A percentile compares a stretch with the other conserved stretches of the same genome.
These are phyloP conservation scores for Arthromyces matolae DNA, from an alignment of 768 basidiomycete species.

Conservation along the genomic window DNA sequence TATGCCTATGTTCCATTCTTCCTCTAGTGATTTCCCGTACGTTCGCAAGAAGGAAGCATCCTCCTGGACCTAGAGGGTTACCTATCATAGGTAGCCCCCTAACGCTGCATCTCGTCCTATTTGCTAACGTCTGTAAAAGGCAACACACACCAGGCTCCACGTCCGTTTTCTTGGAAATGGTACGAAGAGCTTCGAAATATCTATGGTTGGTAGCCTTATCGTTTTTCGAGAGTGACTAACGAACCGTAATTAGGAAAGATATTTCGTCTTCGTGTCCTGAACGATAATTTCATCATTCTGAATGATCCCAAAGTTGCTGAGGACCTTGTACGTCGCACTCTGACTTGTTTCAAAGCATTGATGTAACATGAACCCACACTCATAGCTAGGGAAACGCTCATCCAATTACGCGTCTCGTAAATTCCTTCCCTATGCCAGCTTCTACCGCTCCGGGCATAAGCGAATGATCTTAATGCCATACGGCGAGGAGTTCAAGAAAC, in stretches of 20 bases:
- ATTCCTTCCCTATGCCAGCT: constrained; percentile 6
- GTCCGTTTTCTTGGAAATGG: constrained; percentile 11
- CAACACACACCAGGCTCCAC: constrained; percentile 6
- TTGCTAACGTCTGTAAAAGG: no score
- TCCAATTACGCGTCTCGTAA: constrained; percentile 4
- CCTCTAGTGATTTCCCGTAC: no score
- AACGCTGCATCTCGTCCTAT: neutral
- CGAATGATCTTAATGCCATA: constrained; percentile 7
- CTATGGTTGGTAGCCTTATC: neutral
- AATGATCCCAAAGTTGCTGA: constrained; percentile 6
- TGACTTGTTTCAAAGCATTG: no score
- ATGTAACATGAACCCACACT: neutral
- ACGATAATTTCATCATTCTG: constrained; percentile 6
- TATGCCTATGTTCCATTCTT: no score
- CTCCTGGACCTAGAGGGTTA: constrained; percentile 4
- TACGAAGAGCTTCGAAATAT: constrained; percentile 3
- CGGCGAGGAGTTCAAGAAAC: constrained; percentile 4
- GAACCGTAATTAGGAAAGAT: constrained; percentile 3
- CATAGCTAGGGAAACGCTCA: neutral
- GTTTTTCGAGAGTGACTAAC: neutral
- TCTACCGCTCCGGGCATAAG: constrained; percentile 3
- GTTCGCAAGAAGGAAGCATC: no score
- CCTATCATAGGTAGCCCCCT: constrained; percentile 1
- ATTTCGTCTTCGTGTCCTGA: constrained; percentile 6
- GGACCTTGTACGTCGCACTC: neutral